Conservation (phyloP, 441 rosid species). For the Arabidopsis hybrid region DNA sequence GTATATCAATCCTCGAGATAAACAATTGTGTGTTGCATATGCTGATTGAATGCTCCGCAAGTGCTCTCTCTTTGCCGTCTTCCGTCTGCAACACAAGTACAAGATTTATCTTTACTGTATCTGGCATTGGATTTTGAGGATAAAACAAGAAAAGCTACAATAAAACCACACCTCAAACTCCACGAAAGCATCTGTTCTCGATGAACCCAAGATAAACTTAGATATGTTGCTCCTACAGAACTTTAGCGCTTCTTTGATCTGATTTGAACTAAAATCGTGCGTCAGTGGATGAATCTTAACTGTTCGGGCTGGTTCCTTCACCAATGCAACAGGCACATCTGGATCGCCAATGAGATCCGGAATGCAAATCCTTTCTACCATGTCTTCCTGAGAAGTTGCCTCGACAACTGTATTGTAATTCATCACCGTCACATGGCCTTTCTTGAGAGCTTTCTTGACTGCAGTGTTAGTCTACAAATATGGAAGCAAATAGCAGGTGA, state of each 20-base stretch:
- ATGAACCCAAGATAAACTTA: slow-evolving; percentile 46
- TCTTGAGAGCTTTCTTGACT: slow-evolving; percentile 42
- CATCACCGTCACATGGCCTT: slow-evolving; percentile 11
- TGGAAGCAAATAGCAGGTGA: slow-evolving; percentile 16
- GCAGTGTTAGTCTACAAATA: slow-evolving; percentile 44
- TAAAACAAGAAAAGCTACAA: slow-evolving; percentile 4
- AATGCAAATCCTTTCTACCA: slow-evolving; percentile 34
- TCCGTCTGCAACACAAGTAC: slow-evolving; percentile 45
- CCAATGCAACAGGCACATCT: slow-evolving; percentile 45
- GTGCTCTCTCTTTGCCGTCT: slow-evolving; percentile 51
- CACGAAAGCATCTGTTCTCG: slow-evolving; percentile 45
- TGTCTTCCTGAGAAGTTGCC: slow-evolving; percentile 40
- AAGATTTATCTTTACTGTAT: background rate
- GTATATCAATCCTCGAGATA: slow-evolving; percentile 54
- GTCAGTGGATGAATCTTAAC: slow-evolving; percentile 44
- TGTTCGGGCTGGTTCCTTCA: slow-evolving; percentile 51
- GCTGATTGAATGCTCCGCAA: slow-evolving; percentile 45
- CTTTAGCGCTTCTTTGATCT: slow-evolving; percentile 49
- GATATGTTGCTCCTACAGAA: slow-evolving; percentile 44
- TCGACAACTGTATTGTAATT: slow-evolving; percentile 25
- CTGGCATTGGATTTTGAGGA: background rate
- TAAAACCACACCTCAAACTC: slow-evolving; percentile 50
- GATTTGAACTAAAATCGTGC: slow-evolving; percentile 36
- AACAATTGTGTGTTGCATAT: slow-evolving; percentile 39
- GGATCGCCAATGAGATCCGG: slow-evolving; percentile 51